phyloP scores from a whole-genome alignment of 140 eudicot genomes.

The Stevia rebaudiana region DNA sequence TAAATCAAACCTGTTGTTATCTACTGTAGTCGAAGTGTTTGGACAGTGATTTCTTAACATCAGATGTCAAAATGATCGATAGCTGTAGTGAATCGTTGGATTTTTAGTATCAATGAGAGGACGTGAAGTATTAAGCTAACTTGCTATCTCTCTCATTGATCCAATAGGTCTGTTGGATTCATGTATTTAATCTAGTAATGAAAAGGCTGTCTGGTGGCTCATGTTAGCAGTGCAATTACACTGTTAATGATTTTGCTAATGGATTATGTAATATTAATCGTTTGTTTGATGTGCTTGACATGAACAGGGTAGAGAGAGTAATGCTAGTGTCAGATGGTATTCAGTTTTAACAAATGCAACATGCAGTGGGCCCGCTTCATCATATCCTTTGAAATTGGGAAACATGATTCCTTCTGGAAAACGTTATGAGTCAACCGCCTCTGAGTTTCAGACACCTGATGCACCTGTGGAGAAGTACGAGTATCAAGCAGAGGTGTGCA shows the following conservation, averaged over 20 bases:
- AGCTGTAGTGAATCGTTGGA: background rate
- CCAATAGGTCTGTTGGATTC: background rate
- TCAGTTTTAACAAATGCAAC: constrained; percentile 34
- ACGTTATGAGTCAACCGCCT: constrained; percentile 67
- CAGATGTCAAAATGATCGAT: background rate
- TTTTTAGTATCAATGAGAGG: background rate
- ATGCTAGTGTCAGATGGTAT: constrained; percentile 46
- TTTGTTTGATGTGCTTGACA: constrained; percentile 4
- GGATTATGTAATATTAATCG: background rate
- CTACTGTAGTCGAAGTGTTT: background rate
- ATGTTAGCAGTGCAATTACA: background rate
- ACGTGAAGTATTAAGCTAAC: background rate
- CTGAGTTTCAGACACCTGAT: constrained; percentile 52
- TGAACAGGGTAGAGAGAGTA: constrained; percentile 43
- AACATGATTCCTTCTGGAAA: constrained; percentile 28
- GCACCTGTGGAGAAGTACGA: constrained; percentile 66
- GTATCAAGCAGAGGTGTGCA: constrained; percentile 89
- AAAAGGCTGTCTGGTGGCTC: background rate
- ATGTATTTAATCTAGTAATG: background rate
- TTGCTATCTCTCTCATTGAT: background rate
- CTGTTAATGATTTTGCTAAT: background rate
- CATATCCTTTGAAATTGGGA: constrained; percentile 28
- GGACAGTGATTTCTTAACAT: background rate
- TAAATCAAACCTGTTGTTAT: background rate
- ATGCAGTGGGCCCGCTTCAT: constrained; percentile 19